Base-by-base conservation (phyloP, 805 yeast species). In the Suhomyces emberorum region DNA sequence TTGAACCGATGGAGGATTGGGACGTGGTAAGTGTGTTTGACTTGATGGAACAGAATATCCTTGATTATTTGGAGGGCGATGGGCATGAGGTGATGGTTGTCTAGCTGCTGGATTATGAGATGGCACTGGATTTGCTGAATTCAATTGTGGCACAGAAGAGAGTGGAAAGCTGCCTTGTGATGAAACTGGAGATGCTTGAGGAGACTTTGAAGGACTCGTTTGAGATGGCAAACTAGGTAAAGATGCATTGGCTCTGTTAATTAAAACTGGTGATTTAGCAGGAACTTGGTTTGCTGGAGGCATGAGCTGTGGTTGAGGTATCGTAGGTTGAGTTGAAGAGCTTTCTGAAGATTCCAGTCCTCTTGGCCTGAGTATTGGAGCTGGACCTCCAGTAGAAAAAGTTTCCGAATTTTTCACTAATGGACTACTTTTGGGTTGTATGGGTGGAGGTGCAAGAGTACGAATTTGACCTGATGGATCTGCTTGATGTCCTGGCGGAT, bases 21-120 rank as follows among this genome's bases (percentile, higher is more conserved):
- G 36, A 28, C 27, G 39, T 15, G 28, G 35, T 20, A 12, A 43
- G 15, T 9, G 42, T 18, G 19, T 31, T 24, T 29, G 39, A 21
- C 25, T 30, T 21, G 15, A 37, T 30, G 28, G 46, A 8, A 9
- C 22, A 20, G 22, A 20, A 9, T 20, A 20, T 20, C 8, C n/a
- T n/a, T n/a, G n/a, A n/a, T n/a, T n/a, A n/a, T n/a, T n/a, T n/a
- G n/a, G n/a, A n/a, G 22, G 22, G 9, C 9, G 22, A 20, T 20
- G 22, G 22, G 20, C 28, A 6, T 30, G 35, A 16, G 18, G 15
- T 7, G 22, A 35, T 3, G 35, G 15, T 10, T 30, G 39, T n/a
- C n/a, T n/a, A n/a, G n/a, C n/a, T 2, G 39, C 22, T 3, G 35
- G 32, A n/a, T 21, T 30, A 18, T 21, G 29, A 9, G 12, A 18